Evolutionary conservation across 306 rosid species (phyloP).

Genomic region (Cucurbita maxima): DNA sequence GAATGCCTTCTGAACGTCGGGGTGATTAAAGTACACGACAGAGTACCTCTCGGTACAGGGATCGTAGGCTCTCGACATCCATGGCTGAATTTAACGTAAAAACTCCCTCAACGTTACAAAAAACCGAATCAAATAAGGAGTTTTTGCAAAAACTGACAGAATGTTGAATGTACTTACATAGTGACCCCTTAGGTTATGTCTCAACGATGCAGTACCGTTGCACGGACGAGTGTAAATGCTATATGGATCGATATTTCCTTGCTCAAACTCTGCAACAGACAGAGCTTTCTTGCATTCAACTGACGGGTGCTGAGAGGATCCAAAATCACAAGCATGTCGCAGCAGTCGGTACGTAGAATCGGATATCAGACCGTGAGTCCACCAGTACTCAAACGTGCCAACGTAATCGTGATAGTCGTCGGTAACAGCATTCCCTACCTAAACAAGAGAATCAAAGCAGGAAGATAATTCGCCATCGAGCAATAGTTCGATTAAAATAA

Average conservation of each 20-base stretch:
- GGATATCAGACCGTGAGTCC: slow-evolving; percentile 90
- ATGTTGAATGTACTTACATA: slow-evolving; percentile 41
- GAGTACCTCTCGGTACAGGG: slow-evolving; percentile 89
- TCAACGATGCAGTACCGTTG: slow-evolving; percentile 35
- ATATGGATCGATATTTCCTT: slow-evolving; percentile 76
- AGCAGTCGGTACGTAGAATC: slow-evolving; percentile 67
- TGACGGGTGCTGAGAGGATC: slow-evolving; percentile 68
- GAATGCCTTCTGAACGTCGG: slow-evolving; percentile 81
- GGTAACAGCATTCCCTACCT: slow-evolving; percentile 94
- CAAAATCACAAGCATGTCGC: slow-evolving; percentile 38
- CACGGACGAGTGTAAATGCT: slow-evolving; percentile 74
- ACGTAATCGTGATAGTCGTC: slow-evolving; percentile 78
- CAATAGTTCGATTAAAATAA: background rate
- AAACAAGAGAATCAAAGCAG: background rate
- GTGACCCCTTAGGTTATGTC: slow-evolving; percentile 51
- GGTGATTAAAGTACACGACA: slow-evolving; percentile 61
- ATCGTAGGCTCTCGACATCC: slow-evolving; percentile 93
- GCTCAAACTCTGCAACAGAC: slow-evolving; percentile 36
- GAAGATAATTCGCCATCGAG: background rate
- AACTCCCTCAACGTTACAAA: background rate
- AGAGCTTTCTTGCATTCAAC: slow-evolving; percentile 52
- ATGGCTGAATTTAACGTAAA: slow-evolving; percentile 53
- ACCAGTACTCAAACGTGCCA: slow-evolving; percentile 93
- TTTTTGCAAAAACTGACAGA: background rate
- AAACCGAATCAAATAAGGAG: background rate